Evolutionary conservation across 345 rosid species (phyloP).

Genomic region (Salix brachista): DNA sequence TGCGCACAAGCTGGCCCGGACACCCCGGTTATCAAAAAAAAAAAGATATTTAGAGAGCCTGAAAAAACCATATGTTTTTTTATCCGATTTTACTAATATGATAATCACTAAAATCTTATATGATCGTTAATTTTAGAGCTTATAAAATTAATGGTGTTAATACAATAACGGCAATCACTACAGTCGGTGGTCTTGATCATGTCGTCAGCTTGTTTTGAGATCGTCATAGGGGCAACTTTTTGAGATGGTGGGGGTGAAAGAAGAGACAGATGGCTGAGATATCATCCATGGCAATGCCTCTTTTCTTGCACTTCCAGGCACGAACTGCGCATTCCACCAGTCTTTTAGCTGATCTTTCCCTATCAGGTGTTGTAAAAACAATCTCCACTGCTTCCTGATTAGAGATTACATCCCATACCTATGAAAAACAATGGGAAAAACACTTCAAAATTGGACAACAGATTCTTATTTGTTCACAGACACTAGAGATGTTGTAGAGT

Average conservation of each 20-base stretch:
- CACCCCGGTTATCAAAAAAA: no score
- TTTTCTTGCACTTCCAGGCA: conserved; percentile 70
- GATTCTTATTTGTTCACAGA: not conserved
- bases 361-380: conserved; percentile 45
- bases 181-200: not conserved
- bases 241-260: conserved; percentile 34
- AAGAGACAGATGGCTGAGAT: conserved; percentile 83
- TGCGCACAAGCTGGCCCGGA: no score
- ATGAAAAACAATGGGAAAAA: not conserved
- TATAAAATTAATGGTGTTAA: no score
- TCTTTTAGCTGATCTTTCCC: conserved; percentile 61
- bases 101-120: no score
- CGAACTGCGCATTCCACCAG: conserved; percentile 61
- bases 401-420: conserved; percentile 89
- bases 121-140: accelerated
- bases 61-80: no score
- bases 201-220: conserved; percentile 6
- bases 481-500: no score
- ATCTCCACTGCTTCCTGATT: conserved; percentile 76
- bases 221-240: not conserved
- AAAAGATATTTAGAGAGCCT: no score
- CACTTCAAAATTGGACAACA: not conserved
- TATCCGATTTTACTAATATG: no score
- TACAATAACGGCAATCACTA: no score
- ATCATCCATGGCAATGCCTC: conserved; percentile 73